Base-by-base conservation (phyloP, 768 basidiomycete genomes). In the Trametopsis cervina region DNA sequence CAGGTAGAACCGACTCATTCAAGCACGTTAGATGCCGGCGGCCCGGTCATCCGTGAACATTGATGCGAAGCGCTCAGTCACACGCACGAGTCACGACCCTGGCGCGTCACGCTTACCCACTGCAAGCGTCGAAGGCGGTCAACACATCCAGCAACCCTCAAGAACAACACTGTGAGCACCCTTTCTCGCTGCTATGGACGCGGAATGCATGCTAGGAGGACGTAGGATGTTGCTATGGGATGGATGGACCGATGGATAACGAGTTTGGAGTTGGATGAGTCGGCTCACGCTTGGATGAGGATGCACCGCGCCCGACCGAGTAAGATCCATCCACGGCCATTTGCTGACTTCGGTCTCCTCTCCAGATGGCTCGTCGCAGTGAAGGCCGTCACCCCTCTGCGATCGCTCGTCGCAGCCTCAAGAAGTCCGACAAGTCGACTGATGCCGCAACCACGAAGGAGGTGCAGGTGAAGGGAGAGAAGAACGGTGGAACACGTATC, bases 401-500 rank as follows among this genome's bases (percentile, higher is more conserved):
- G 83, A 66, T 71, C 66, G 76, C 85, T 58, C 82, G 82, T 66
- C 87, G 91, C 65, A 80, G 83, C 59, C 80, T 91, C 61, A 87
- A 88, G 82, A 92, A 87, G 66, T 72, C 83, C 25, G 76, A 80
- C 55, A 77, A 81, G 61, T 71, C 71, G 50, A 69, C 79, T 58
- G 76, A 82, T 53, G 68, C 72, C 49, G 69, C 83, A 43, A 71
- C 79, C 44, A 77, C 74, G 58, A 77, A 83, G 64, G 88, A 89
- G 75, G 89, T 89, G 61, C 72, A 80, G 56, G 74, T 97, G 55
- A 86, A 87, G 52, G 93, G 94, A 54, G 83, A 80, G 60, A 93
- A 90, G 74, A 97, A 97, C 69, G 88, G 92, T 55, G 74, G 78
- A 61, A 89, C 82, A 62, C 90, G 94, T 69, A 73, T 87, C 52